These are phyloP conservation scores for Graphilbum sp. DNA, from an alignment of 2,329 filamentous ascomycete species.

Conservation along the genomic window DNA sequence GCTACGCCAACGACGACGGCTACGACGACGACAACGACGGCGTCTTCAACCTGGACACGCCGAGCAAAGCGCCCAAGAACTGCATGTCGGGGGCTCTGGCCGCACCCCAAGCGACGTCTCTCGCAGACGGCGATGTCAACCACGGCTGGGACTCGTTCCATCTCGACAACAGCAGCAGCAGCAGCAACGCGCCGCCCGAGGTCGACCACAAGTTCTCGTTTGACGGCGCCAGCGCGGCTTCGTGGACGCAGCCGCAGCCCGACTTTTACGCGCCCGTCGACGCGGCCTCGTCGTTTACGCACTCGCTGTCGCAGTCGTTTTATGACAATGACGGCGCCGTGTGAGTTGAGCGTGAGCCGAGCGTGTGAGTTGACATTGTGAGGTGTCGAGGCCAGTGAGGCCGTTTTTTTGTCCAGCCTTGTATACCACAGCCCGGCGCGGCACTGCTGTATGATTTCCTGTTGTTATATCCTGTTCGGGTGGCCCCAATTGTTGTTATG, in stretches of 20 bases:
- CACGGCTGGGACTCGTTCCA: neutral
- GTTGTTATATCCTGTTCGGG: too few relatives aligned
- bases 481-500: too few relatives aligned
- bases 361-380: too few relatives aligned
- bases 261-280: slow-evolving; percentile 2
- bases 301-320: slow-evolving; percentile 1
- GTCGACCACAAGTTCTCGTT: neutral
- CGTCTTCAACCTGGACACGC: slow-evolving; percentile 19
- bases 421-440: neutral
- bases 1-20: slow-evolving; percentile 6
- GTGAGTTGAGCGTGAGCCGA: neutral
- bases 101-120: too few relatives aligned
- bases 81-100: too few relatives aligned
- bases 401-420: too few relatives aligned
- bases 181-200: neutral
- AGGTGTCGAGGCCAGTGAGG: too few relatives aligned
- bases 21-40: slow-evolving; percentile 13
- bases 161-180: neutral
- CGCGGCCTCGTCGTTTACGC: slow-evolving; percentile 1
- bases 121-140: neutral
- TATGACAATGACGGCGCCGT: slow-evolving; percentile 7
- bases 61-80: slow-evolving; percentile 18
- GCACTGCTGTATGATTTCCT: too few relatives aligned
- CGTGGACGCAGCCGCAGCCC: neutral
- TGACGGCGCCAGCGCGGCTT: neutral